Percentiles rank a stretch among this genome's conserved stretches.
These are phyloP conservation scores for Vigna hirtella DNA, from an alignment of 306 rosid species.

Conservation along the genomic window DNA sequence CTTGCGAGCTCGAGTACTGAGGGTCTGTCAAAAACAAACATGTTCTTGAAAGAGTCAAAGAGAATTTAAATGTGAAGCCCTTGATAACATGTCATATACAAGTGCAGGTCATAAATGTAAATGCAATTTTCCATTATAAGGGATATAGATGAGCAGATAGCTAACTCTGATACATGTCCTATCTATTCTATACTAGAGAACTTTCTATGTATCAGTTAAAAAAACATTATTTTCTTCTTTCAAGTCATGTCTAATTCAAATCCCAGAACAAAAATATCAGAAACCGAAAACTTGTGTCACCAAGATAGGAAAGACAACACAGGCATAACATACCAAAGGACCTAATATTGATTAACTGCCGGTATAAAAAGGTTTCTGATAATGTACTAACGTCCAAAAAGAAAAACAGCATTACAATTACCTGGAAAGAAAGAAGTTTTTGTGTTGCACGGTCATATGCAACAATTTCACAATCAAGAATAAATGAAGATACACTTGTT, in stretches of 20 bases:
- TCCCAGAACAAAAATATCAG: conserved; percentile 23
- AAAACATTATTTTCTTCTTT: background rate
- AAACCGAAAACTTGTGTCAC: conserved; percentile 21
- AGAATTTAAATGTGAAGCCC: background rate
- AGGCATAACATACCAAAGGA: background rate
- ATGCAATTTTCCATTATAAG: background rate
- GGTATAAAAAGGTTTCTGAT: background rate
- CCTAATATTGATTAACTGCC: background rate
- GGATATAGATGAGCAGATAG: conserved; percentile 5
- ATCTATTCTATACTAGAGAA: background rate
- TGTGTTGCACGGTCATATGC: conserved; percentile 76
- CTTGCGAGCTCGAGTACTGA: conserved; percentile 94
- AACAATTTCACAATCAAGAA: conserved; percentile 94
- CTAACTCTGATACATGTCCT: background rate
- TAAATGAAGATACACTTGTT: conserved; percentile 75
- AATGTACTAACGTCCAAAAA: conserved; percentile 16
- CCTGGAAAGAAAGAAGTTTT: conserved; percentile 89
- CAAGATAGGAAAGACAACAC: conserved; percentile 9
- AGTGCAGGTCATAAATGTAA: background rate
- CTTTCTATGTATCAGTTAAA: background rate
- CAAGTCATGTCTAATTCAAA: conserved; percentile 24
- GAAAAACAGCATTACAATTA: conserved; percentile 35
- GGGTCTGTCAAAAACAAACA: conserved; percentile 60
- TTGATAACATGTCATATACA: background rate
- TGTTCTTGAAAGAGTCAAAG: background rate